These are phyloP conservation scores for Tilletiaria anomala DNA, from an alignment of 1,284 basidiomycete genomes.

Conservation along the genomic window DNA sequence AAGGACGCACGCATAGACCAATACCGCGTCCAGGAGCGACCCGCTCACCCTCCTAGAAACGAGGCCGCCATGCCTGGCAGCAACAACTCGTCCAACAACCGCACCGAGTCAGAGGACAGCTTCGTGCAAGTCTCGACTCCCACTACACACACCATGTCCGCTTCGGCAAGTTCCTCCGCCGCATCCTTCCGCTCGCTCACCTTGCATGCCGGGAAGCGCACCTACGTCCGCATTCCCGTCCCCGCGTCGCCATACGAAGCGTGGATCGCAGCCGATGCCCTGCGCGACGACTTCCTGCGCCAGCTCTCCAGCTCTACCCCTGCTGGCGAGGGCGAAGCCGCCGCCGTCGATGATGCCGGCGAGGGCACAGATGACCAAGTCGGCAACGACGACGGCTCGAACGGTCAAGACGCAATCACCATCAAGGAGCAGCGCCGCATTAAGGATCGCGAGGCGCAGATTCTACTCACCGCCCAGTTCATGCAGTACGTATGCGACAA, in stretches of 20 bases:
- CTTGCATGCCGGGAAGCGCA: background rate
- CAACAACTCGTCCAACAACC: too few relatives aligned
- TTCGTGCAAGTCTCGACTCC: too few relatives aligned
- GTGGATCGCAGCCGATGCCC: conserved; percentile 27
- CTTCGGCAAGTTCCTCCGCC: too few relatives aligned
- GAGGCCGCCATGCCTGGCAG: too few relatives aligned
- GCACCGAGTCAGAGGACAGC: too few relatives aligned
- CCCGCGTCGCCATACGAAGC: conserved; percentile 24
- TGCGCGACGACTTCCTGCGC: conserved; percentile 29
- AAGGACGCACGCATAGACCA: too few relatives aligned
- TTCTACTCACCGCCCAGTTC: conserved; percentile 37
- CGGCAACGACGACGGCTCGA: conserved; percentile 7
- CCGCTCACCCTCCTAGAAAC: too few relatives aligned
- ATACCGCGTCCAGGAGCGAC: too few relatives aligned
- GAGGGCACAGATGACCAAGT: conserved; percentile 9
- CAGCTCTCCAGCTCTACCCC: conserved; percentile 19
- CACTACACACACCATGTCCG: too few relatives aligned
- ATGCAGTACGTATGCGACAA: conserved; percentile 33
- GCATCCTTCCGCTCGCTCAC: too few relatives aligned
- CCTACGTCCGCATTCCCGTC: conserved; percentile 21
- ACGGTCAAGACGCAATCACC: background rate
- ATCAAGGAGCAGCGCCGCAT: conserved; percentile 1
- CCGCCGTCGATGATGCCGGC: conserved; percentile 7
- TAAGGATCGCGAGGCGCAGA: conserved; percentile 10
- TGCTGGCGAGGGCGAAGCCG: conserved; percentile 26